These are phyloP conservation scores for Septoria linicola DNA, from an alignment of 2,329 filamentous ascomycete species.

Conservation along the genomic window DNA sequence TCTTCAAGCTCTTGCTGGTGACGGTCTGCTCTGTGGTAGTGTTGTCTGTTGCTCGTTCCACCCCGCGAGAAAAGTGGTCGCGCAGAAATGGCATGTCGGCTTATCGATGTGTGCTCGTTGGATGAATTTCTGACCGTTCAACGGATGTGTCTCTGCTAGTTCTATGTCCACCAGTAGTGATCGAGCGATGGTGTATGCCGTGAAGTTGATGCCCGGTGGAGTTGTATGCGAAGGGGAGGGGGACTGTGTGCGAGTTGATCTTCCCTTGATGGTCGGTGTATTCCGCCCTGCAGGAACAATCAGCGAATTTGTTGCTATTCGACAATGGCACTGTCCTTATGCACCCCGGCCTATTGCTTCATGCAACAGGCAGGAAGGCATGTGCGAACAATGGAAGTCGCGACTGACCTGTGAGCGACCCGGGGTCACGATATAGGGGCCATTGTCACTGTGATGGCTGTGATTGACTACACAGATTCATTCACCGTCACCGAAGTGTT, in stretches of 20 bases:
- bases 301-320: neutral
- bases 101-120: neutral
- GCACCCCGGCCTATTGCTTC: neutral
- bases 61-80: constrained; percentile 3
- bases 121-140: neutral
- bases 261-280: neutral
- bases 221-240: neutral
- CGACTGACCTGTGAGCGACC: constrained; percentile 11
- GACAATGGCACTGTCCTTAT: neutral
- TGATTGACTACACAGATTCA: constrained; percentile 21
- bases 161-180: neutral
- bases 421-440: constrained; percentile 21
- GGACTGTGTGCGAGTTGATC: neutral
- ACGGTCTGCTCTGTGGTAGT: neutral
- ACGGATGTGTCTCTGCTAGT: neutral
- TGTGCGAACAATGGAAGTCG: constrained; percentile 1
- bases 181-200: constrained; percentile 1
- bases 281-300: constrained; percentile 1
- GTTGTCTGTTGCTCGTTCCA: neutral
- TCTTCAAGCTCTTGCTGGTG: neutral
- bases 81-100: constrained; percentile 17
- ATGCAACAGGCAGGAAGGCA: neutral
- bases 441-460: constrained; percentile 19
- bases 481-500: neutral
- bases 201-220: neutral